Evolutionary conservation across 2,329 filamentous ascomycete species (phyloP).

Genomic region (Hawksworthiomyces lignivorus): DNA sequence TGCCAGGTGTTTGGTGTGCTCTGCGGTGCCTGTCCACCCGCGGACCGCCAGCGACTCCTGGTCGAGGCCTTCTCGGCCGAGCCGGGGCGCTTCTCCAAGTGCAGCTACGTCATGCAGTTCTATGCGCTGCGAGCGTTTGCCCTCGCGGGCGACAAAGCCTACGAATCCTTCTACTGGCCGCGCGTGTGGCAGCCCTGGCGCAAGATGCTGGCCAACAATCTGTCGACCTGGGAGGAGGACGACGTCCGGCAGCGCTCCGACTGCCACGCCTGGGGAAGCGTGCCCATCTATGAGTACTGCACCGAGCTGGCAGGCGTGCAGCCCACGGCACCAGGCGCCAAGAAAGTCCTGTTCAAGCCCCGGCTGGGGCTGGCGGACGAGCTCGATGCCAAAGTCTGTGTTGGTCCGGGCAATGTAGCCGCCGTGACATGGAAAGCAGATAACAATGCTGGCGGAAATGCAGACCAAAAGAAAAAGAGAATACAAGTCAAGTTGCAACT

Average conservation of each 20-base stretch:
- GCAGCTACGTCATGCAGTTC: constrained; percentile 32
- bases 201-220: constrained; percentile 27
- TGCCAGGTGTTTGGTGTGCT: constrained; percentile 30
- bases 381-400: constrained; percentile 19
- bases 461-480: too few relatives aligned
- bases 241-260: constrained; percentile 33
- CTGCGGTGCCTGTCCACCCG: constrained; percentile 20
- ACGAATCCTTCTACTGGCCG: constrained; percentile 25
- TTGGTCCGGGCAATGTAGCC: constrained; percentile 20
- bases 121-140: constrained; percentile 31
- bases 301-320: constrained; percentile 25
- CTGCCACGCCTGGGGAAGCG: constrained; percentile 36
- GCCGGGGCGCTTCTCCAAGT: constrained; percentile 22
- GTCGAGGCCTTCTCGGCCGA: constrained; percentile 19
- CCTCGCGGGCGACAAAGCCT: constrained; percentile 22
- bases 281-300: constrained; percentile 33
- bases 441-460: too few relatives aligned
- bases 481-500: too few relatives aligned
- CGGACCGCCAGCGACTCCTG: constrained; percentile 19
- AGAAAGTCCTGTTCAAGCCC: constrained; percentile 21
- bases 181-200: constrained; percentile 28
- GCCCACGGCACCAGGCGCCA: constrained; percentile 13
- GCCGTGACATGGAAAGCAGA: constrained; percentile 16
- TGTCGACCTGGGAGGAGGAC: constrained; percentile 35
- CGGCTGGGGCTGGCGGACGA: constrained; percentile 17